Evolutionary conservation across 176 grass and related monocot species (phyloP).

Genomic region (Triticum monococcum): DNA sequence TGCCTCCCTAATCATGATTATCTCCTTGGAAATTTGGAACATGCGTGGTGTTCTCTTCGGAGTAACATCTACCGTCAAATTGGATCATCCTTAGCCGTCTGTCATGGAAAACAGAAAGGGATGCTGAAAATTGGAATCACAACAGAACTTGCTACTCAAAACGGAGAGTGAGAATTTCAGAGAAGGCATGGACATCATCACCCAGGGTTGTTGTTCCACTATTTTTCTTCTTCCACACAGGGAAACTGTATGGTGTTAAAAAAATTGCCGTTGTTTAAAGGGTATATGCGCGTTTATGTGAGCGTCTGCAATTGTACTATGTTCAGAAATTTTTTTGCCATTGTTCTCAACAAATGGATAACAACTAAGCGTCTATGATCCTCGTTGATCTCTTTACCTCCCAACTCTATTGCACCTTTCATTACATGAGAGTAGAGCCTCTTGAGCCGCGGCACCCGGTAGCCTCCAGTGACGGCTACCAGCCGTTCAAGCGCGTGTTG

Average conservation of each 20-base stretch:
- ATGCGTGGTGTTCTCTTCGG: neutral
- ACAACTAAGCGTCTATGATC: neutral
- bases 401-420: no score
- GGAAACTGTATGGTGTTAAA: neutral
- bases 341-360: slow-evolving; percentile 53
- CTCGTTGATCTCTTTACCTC: no score
- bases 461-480: no score
- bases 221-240: neutral
- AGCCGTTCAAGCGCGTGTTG: no score
- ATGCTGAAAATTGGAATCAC: no score
- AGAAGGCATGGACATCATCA: neutral
- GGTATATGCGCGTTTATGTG: no score
- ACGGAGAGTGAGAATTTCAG: no score
- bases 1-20: neutral
- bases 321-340: slow-evolving; percentile 16
- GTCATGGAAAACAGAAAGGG: no score
- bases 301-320: no score
- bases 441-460: no score
- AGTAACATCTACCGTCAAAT: neutral
- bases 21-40: neutral
- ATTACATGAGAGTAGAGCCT: no score
- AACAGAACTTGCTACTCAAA: no score
- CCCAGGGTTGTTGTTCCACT: neutral
- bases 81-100: neutral
- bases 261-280: slow-evolving; percentile 28